A percentile compares a stretch with the other conserved stretches of the same genome.
Conservation (phyloP, 2,329 filamentous ascomycete genomes). For the Pyricularia pennisetigena region DNA sequence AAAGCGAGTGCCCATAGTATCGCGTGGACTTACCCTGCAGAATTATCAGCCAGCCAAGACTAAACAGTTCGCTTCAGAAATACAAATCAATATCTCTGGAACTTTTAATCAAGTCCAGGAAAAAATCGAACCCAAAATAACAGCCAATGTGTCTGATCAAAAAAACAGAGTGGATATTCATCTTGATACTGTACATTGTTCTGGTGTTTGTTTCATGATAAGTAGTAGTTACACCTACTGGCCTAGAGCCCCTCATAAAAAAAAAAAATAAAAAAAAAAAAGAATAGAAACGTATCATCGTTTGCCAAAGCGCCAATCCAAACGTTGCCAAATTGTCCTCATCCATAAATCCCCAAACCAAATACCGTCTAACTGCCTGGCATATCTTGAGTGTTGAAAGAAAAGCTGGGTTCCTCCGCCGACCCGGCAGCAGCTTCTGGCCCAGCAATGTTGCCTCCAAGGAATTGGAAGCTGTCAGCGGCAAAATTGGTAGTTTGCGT, state of each 20-base stretch:
- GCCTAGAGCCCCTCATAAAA: background rate
- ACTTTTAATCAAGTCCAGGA: no score
- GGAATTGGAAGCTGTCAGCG: constrained; percentile 41
- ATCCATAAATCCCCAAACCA: background rate
- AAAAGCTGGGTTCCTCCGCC: background rate
- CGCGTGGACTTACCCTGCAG: background rate
- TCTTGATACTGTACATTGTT: background rate
- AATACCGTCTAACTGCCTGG: constrained; percentile 1
- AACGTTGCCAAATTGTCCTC: background rate
- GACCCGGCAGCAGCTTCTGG: background rate
- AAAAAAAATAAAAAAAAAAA: background rate
- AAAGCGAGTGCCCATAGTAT: background rate
- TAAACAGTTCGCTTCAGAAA: no score
- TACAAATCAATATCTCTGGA: no score
- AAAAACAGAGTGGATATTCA: background rate
- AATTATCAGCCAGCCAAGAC: background rate
- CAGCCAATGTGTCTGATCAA: background rate
- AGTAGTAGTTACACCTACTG: background rate
- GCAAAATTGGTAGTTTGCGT: constrained; percentile 45
- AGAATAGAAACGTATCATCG: no score
- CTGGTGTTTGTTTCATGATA: background rate
- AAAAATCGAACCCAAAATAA: no score
- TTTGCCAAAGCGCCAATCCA: background rate
- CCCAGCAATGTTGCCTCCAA: constrained; percentile 21
- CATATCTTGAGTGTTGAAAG: constrained; percentile 4